phyloP scores from a whole-genome alignment of 805 yeast species.

The Cyberlindnera sargentensis region DNA sequence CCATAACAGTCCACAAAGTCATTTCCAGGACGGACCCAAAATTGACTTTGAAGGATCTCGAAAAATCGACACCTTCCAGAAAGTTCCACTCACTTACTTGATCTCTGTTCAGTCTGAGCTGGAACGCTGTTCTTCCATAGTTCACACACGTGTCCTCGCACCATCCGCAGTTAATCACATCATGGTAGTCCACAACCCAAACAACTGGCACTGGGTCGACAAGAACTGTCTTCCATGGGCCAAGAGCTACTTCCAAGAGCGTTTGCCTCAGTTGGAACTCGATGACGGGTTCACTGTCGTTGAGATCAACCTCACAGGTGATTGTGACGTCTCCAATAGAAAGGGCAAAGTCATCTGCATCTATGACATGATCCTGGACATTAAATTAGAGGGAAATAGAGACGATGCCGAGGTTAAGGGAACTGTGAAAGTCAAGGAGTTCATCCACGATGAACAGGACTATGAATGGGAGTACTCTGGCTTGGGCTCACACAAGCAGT shows the following conservation, averaged over 20 bases:
- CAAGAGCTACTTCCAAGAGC: slow-evolving; percentile 38
- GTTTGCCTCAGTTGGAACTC: slow-evolving; percentile 24
- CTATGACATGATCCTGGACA: slow-evolving; percentile 53
- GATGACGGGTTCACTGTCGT: slow-evolving; percentile 28
- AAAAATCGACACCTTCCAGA: background rate
- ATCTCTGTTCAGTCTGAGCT: background rate
- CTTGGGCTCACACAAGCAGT: slow-evolving; percentile 29
- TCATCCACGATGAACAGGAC: slow-evolving; percentile 70
- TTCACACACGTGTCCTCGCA: background rate
- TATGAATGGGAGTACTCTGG: slow-evolving; percentile 51
- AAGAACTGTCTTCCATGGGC: slow-evolving; percentile 64
- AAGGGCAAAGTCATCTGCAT: slow-evolving; percentile 76
- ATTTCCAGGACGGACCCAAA: background rate
- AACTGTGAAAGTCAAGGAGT: slow-evolving; percentile 51
- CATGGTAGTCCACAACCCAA: slow-evolving; percentile 67
- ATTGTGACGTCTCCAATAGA: slow-evolving; percentile 78
- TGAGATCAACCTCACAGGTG: slow-evolving; percentile 49
- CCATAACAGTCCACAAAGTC: background rate
- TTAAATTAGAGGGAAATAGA: slow-evolving; percentile 35
- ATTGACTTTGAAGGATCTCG: background rate
- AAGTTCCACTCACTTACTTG: background rate
- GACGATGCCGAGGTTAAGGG: slow-evolving; percentile 35
- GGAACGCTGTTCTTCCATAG: too few relatives aligned
- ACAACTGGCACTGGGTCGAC: slow-evolving; percentile 75
- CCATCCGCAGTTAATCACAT: background rate